These are phyloP conservation scores for Allium sativum DNA, from an alignment of 106 monocot genomes.

Conservation along the genomic window DNA sequence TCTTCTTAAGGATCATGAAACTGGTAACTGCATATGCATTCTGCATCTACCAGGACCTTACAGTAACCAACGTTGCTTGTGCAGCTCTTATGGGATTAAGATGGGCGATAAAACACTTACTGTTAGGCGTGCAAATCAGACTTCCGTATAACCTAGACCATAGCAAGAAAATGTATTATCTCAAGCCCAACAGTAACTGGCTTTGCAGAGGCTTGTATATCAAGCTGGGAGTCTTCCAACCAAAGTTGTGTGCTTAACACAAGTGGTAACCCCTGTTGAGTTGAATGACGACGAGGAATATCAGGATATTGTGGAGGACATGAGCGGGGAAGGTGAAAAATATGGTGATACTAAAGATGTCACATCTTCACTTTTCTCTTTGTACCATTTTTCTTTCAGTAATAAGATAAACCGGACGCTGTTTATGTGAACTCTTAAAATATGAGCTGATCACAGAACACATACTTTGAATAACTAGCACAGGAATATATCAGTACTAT, in stretches of 20 bases:
- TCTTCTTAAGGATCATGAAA: too few species aligned
- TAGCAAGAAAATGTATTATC: conserved; percentile 75
- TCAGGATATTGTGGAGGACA: conserved; percentile 83
- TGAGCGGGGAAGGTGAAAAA: conserved; percentile 75
- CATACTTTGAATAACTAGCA: too few species aligned
- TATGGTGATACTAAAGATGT: too few species aligned
- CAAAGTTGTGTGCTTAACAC: conserved; percentile 70
- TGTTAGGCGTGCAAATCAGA: conserved; percentile 83
- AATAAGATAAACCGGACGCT: too few species aligned
- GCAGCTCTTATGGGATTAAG: conserved; percentile 90
- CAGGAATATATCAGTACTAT: too few species aligned
- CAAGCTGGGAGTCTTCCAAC: conserved; percentile 64
- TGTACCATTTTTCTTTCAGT: too few species aligned
- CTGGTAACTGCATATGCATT: too few species aligned
- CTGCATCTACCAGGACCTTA: conserved; percentile 78
- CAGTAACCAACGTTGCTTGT: conserved; percentile 86
- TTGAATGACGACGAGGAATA: conserved; percentile 79
- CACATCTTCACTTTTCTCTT: too few species aligned
- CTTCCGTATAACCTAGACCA: conserved; percentile 60
- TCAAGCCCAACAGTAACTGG: conserved; percentile 81
- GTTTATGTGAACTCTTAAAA: too few species aligned
- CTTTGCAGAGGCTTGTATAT: conserved; percentile 67
- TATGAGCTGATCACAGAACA: too few species aligned
- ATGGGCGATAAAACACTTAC: conserved; percentile 94
- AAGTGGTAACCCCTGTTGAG: conserved; percentile 56